These are phyloP conservation scores for Colletotrichum eleusines DNA, from an alignment of 2,329 filamentous ascomycete species.

Conservation along the genomic window DNA sequence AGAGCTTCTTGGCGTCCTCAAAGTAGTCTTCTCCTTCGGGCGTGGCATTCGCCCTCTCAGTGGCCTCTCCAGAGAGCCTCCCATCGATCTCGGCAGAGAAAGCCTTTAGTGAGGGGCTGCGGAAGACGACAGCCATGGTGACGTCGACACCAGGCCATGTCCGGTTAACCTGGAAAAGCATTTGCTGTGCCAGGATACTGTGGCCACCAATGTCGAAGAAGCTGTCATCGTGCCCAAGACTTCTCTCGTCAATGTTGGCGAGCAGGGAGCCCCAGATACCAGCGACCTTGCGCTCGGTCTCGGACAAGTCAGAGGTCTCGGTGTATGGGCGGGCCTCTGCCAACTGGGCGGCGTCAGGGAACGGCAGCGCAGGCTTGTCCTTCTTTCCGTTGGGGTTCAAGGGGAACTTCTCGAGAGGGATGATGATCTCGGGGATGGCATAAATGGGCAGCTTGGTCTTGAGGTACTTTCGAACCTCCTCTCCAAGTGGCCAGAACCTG, in stretches of 20 bases:
- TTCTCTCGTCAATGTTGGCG: constrained; percentile 54
- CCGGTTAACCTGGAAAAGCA: constrained; percentile 76
- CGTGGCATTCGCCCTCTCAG: constrained; percentile 61
- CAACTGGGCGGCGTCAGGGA: constrained; percentile 64
- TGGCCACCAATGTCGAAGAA: constrained; percentile 58
- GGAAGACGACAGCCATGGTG: constrained; percentile 78
- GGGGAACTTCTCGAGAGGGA: constrained; percentile 64
- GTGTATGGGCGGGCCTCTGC: constrained; percentile 8
- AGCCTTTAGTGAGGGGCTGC: constrained; percentile 64
- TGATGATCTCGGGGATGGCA: constrained; percentile 18
- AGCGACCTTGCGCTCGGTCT: constrained; percentile 68
- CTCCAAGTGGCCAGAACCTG: constrained; percentile 51
- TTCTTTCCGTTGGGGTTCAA: constrained; percentile 85
- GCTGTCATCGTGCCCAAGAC: constrained; percentile 46
- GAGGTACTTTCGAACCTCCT: constrained; percentile 72
- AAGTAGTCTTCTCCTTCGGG: constrained; percentile 58
- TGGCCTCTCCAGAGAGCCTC: constrained; percentile 49
- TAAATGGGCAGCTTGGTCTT: constrained; percentile 73
- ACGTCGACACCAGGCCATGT: constrained; percentile 60
- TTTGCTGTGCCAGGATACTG: constrained; percentile 71
- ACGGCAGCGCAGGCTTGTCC: constrained; percentile 81
- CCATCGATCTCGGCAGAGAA: constrained; percentile 65
- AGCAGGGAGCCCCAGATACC: constrained; percentile 43
- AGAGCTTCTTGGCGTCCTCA: constrained; percentile 53
- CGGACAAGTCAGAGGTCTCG: constrained; percentile 57